Evolutionary conservation across 495 filamentous ascomycete species (phyloP), one percentile per base, ranked within the genome.

Genomic region (Penicillium malachiteum): DNA sequence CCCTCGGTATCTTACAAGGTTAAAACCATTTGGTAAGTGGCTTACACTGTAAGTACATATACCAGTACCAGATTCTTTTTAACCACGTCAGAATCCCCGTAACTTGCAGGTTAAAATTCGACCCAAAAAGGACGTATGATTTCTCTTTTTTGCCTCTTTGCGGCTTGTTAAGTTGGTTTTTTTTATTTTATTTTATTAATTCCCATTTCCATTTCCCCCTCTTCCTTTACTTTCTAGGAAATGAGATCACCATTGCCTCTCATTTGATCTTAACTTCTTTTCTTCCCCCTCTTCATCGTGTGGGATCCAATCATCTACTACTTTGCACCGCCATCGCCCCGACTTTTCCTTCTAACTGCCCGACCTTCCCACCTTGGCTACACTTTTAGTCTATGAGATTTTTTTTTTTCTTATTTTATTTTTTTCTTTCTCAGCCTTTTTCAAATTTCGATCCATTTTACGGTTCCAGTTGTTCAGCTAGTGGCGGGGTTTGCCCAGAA

Each of bases 201-300:
- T 47, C 50, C 31, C 45, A 39, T 35, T 32, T 33, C 34, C 44
- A 48, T 46, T 45, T 51, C 45, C 26, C 35, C 14, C 38, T 33
- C 33, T 26, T 26, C 37, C 37, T 47, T 42, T 48, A 42, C 45
- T 55, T 39, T 55, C 39, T 48, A 49, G 56, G 63, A 56, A 46
- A 58, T 64, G 60, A 61, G 65, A 70, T 62, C 56, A 57, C 58
- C 57, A 50, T 57, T 41, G 48, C 55, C 64, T 57, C 54, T 39
- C 53, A 50, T 55, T 63, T 49, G 41, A 49, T 55, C 50, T 44
- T 53, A 57, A 60, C 48, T 54, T 26, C 35, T 43, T 35, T 32
- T 44, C 40, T 38, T 21, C n/a, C 50, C 44, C 47, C 42, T 51
- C 48, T 50, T 48, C 39, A 50, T 40, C 53, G 48, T 16, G 46